phyloP scores from a whole-genome alignment of 257 asterid genomes.

The Solanum virginianum region DNA sequence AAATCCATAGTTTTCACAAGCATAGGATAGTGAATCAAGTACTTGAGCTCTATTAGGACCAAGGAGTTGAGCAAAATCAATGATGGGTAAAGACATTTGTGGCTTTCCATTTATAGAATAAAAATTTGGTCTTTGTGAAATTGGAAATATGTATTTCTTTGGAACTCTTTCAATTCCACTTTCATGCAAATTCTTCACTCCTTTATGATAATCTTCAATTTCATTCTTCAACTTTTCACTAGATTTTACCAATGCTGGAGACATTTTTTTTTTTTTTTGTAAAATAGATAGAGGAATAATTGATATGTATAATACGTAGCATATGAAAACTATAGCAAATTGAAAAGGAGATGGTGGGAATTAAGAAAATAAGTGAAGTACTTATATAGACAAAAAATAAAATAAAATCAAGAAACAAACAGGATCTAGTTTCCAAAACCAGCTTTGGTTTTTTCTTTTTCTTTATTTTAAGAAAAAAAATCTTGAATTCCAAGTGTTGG shows the following conservation, averaged over 20 bases:
- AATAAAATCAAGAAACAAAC: not conserved
- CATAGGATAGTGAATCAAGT: slow-evolving; percentile 44
- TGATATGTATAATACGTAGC: not conserved
- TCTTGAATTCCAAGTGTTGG: slow-evolving; percentile 1
- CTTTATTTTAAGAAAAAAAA: not conserved
- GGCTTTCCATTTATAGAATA: not conserved
- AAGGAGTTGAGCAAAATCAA: slow-evolving; percentile 53
- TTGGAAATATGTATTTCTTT: slow-evolving; percentile 51
- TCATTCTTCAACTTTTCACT: not conserved
- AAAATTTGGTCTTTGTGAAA: slow-evolving; percentile 51
- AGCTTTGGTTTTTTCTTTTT: not conserved
- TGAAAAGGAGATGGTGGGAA: slow-evolving; percentile 17
- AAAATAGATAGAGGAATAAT: not conserved
- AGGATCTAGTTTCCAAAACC: slow-evolving; percentile 24
- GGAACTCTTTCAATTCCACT: slow-evolving; percentile 60
- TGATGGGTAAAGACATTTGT: slow-evolving; percentile 30
- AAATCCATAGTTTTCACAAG: slow-evolving; percentile 67
- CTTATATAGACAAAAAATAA: slow-evolving; percentile 19
- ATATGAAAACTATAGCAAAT: not conserved
- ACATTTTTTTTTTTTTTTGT: slow-evolving; percentile 6
- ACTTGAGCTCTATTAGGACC: slow-evolving; percentile 48
- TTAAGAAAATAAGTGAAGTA: slow-evolving; percentile 1
- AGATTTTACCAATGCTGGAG: slow-evolving; percentile 37
- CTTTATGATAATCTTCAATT: slow-evolving; percentile 33
- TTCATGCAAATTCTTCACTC: slow-evolving; percentile 62